Evolutionary conservation across 805 yeast species (phyloP).

Genomic region (Candida vaughaniae): DNA sequence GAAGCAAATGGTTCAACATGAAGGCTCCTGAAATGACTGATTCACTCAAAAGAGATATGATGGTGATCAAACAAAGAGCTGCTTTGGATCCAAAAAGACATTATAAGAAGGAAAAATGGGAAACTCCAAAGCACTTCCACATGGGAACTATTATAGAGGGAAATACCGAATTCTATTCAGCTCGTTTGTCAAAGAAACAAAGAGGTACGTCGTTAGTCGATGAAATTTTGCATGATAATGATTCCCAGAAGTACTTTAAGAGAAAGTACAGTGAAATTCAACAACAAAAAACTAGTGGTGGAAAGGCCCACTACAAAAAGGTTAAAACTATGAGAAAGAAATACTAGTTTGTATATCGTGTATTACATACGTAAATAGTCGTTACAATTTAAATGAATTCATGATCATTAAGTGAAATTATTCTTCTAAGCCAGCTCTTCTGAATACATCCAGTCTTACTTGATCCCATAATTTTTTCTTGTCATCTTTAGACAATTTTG

Average conservation of each 20-base stretch:
- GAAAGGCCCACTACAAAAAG: conserved; percentile 64
- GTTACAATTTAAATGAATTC: conserved; percentile 7
- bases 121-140: conserved; percentile 75
- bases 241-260: conserved; percentile 74
- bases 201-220: conserved; percentile 79
- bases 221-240: conserved; percentile 74
- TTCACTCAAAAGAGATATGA: conserved; percentile 70
- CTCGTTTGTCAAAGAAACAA: conserved; percentile 65
- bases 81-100: conserved; percentile 95
- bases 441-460: conserved; percentile 51
- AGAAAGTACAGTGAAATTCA: conserved; percentile 83
- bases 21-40: conserved; percentile 75
- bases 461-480: conserved; percentile 48
- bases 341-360: conserved; percentile 22
- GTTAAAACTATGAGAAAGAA: conserved; percentile 59
- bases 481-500: conserved; percentile 39
- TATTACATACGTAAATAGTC: not conserved
- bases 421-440: conserved; percentile 41
- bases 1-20: conserved; percentile 76
- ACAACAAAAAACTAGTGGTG: conserved; percentile 57
- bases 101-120: conserved; percentile 84
- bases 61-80: conserved; percentile 78
- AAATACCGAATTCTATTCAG: conserved; percentile 70
- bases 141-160: conserved; percentile 87
- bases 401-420: conserved; percentile 6